Conservation (phyloP, 208 protist genomes). For the Novymonas esmeraldas region DNA sequence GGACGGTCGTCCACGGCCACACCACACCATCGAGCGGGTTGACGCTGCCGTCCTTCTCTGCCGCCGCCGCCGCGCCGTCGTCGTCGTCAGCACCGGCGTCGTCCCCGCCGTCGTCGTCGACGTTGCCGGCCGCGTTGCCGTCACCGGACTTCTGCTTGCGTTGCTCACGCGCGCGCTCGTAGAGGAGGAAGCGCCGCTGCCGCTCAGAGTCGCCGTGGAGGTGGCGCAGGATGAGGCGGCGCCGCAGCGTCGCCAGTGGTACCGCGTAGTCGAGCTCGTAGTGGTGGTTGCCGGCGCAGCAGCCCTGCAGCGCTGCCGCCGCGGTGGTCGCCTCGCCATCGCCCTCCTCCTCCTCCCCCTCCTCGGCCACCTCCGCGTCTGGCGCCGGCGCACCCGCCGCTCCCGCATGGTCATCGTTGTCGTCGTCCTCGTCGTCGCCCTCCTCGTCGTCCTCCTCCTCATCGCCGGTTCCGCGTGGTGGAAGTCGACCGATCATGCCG, state of each 20-base stretch:
- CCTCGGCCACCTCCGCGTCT: background rate
- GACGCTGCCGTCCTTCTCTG: slow-evolving; percentile 5
- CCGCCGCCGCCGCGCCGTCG: slow-evolving; percentile 30
- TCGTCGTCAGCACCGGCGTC: slow-evolving; percentile 15
- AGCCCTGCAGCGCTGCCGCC: slow-evolving; percentile 15
- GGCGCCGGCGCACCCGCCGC: background rate
- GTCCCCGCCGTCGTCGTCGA: slow-evolving; percentile 14
- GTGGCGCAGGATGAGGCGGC: slow-evolving; percentile 34
- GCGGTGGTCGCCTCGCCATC: background rate
- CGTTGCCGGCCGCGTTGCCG: background rate
- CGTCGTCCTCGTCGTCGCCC: slow-evolving; percentile 12
- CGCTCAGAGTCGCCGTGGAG: slow-evolving; percentile 22
- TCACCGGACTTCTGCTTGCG: background rate
- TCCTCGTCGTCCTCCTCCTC: background rate
- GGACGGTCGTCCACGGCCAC: slow-evolving; percentile 19
- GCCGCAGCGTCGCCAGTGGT: slow-evolving; percentile 15
- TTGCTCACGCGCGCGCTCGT: slow-evolving; percentile 13
- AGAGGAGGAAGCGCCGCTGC: slow-evolving; percentile 18
- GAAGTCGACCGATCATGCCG: slow-evolving; percentile 11
- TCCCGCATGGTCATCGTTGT: slow-evolving; percentile 1
- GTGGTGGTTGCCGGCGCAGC: slow-evolving; percentile 16
- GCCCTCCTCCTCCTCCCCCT: slow-evolving; percentile 3
- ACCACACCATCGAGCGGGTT: slow-evolving; percentile 14
- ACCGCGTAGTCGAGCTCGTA: slow-evolving; percentile 35
- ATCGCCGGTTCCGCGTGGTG: background rate